Percentiles rank a stretch among this genome's conserved stretches.
Conservation (phyloP, 1,284 basidiomycete genomes). For the Salmacisia buchloeana region DNA sequence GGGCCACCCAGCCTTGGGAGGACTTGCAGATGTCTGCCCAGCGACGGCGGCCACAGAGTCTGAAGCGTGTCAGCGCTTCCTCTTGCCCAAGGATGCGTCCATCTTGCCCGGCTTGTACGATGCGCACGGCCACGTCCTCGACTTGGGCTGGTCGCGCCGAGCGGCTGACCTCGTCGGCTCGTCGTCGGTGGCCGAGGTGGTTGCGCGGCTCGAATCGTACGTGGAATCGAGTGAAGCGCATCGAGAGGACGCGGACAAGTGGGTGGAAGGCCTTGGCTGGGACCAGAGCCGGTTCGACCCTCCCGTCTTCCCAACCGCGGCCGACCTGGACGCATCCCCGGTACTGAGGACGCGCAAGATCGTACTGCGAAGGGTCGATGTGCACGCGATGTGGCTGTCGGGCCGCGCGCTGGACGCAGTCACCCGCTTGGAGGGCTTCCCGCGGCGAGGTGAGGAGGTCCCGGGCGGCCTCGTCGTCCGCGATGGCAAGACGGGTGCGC, state of each 20-base stretch:
- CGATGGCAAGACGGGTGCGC: slow-evolving; percentile 58
- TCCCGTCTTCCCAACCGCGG: slow-evolving; percentile 63
- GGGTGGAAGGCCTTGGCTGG: slow-evolving; percentile 86
- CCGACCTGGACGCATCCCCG: slow-evolving; percentile 58
- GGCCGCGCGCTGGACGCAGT: slow-evolving; percentile 55
- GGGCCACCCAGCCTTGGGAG: no score
- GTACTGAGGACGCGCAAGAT: slow-evolving; percentile 22
- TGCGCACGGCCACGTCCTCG: slow-evolving; percentile 44
- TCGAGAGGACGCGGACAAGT: slow-evolving; percentile 46
- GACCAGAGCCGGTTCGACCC: slow-evolving; percentile 64
- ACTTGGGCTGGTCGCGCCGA: slow-evolving; percentile 32
- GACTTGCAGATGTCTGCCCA: no score
- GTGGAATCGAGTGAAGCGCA: slow-evolving; percentile 20
- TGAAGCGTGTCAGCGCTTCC: neutral
- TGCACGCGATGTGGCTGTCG: slow-evolving; percentile 80
- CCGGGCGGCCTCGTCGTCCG: slow-evolving; percentile 73
- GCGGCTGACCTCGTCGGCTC: slow-evolving; percentile 35
- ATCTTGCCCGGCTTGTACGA: slow-evolving; percentile 39
- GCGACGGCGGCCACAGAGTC: neutral
- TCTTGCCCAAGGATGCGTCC: slow-evolving; percentile 13
- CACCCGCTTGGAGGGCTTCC: slow-evolving; percentile 46
- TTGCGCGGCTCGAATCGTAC: slow-evolving; percentile 27
- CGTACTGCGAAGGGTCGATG: slow-evolving; percentile 57
- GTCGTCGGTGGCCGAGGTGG: slow-evolving; percentile 23
- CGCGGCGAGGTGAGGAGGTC: slow-evolving; percentile 52